A percentile compares a stretch with the other conserved stretches of the same genome.
Conservation (phyloP, 2,329 filamentous ascomycete species). For the Fusarium sp. region DNA sequence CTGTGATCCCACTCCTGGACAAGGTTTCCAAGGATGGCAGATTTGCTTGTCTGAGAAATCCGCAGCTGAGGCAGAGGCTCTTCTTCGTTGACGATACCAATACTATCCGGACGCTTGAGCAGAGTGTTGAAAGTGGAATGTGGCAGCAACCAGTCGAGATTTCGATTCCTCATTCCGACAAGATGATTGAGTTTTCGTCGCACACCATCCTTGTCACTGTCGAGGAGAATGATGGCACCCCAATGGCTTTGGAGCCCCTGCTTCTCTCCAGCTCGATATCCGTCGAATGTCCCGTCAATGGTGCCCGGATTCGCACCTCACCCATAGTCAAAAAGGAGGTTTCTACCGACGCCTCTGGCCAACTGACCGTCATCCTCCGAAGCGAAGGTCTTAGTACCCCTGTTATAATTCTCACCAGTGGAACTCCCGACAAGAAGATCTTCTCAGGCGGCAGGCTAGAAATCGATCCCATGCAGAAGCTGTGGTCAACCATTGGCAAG, state of each 20-base stretch:
- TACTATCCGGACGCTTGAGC: not conserved
- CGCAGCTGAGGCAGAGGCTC: not conserved
- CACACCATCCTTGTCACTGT: not conserved
- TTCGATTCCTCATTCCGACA: not conserved
- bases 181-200: not conserved
- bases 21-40: not conserved
- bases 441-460: not conserved
- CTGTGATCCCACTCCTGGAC: not conserved
- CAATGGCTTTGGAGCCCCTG: not conserved
- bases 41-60: not conserved
- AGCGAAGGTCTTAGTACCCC: not conserved
- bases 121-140: not conserved
- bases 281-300: not conserved
- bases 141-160: not conserved
- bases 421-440: not conserved
- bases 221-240: not conserved
- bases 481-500: not conserved
- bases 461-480: not conserved
- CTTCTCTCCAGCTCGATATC: not conserved
- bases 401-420: not conserved
- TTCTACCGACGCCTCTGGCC: not conserved
- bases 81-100: not conserved
- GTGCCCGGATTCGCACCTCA: not conserved
- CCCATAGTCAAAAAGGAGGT: not conserved
- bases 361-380: not conserved